Conservation (phyloP, 345 rosid genomes). For the Heritiera littoralis region DNA sequence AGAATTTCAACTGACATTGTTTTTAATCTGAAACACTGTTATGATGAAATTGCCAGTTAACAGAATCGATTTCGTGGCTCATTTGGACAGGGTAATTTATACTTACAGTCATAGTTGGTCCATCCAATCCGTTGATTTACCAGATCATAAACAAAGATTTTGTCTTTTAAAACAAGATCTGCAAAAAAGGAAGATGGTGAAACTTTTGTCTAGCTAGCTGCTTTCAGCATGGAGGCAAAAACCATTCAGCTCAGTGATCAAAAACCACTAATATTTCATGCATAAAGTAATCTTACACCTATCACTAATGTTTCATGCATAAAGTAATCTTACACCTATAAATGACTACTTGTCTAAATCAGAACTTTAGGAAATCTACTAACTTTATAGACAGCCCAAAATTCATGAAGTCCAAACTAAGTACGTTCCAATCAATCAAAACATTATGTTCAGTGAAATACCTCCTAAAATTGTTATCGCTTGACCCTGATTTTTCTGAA, state of each 20-base stretch:
- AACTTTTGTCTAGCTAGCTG: not conserved
- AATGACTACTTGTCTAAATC: too few relatives aligned
- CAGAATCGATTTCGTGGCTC: not conserved
- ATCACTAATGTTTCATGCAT: not conserved
- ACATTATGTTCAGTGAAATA: slow-evolving; percentile 28
- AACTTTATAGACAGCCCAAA: not conserved
- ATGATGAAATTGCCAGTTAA: not conserved
- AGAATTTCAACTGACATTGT: not conserved
- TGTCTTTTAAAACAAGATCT: slow-evolving; percentile 91
- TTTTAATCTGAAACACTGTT: not conserved
- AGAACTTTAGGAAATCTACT: not conserved
- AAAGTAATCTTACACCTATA: not conserved
- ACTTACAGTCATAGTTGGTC: slow-evolving; percentile 84
- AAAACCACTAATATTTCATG: not conserved
- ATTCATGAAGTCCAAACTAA: not conserved
- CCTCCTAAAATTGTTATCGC: slow-evolving; percentile 91
- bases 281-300: not conserved
- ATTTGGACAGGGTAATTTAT: not conserved
- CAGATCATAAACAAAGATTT: slow-evolving; percentile 79
- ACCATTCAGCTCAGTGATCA: not conserved
- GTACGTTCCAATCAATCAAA: not conserved
- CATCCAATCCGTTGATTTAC: slow-evolving; percentile 87
- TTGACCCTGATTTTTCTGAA: slow-evolving; percentile 65
- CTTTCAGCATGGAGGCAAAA: not conserved
- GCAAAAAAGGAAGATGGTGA: slow-evolving; percentile 29